Evolutionary conservation across 164 flowering plant genomes (phyloP).

Genomic region (Protea cynaroides): DNA sequence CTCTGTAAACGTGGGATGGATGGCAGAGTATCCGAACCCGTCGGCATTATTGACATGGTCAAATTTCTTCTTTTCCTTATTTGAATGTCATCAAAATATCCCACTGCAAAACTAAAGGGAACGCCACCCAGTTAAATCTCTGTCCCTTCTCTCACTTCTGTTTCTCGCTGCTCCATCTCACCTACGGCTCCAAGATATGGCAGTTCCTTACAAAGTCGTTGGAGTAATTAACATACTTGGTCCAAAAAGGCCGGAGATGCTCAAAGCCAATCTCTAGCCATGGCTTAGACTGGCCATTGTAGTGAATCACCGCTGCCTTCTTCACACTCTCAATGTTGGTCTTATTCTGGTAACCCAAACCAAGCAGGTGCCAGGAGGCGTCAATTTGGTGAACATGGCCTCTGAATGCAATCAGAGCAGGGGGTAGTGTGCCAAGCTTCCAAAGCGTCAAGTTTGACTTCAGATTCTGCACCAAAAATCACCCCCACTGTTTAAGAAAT

Average conservation of each 20-base stretch:
- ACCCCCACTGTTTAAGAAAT: background rate
- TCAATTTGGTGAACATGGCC: conserved; percentile 93
- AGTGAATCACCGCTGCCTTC: conserved; percentile 93
- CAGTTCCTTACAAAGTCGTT: conserved; percentile 86
- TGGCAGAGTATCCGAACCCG: conserved; percentile 10
- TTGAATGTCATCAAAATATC: conserved; percentile 11
- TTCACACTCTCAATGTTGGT: conserved; percentile 65
- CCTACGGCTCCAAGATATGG: conserved; percentile 70
- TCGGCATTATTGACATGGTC: conserved; percentile 7
- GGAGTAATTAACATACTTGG: conserved; percentile 86
- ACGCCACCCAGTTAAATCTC: conserved; percentile 10
- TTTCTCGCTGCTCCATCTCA: conserved; percentile 13
- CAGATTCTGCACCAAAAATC: conserved; percentile 56
- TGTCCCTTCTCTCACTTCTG: background rate
- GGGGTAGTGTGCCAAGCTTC: conserved; percentile 98
- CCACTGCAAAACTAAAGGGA: conserved; percentile 12
- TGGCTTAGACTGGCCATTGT: conserved; percentile 95
- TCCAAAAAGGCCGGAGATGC: conserved; percentile 95
- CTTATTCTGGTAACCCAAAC: conserved; percentile 92
- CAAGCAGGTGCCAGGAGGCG: conserved; percentile 96
- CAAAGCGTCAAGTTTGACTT: conserved; percentile 82
- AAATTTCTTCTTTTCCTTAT: conserved; percentile 10
- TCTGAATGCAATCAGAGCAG: conserved; percentile 90
- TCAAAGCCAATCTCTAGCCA: conserved; percentile 93
- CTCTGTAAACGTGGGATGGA: conserved; percentile 7